A percentile compares a stretch with the other conserved stretches of the same genome.
phyloP scores from a whole-genome alignment of 441 rosid species.

The Jatropha multifida region DNA sequence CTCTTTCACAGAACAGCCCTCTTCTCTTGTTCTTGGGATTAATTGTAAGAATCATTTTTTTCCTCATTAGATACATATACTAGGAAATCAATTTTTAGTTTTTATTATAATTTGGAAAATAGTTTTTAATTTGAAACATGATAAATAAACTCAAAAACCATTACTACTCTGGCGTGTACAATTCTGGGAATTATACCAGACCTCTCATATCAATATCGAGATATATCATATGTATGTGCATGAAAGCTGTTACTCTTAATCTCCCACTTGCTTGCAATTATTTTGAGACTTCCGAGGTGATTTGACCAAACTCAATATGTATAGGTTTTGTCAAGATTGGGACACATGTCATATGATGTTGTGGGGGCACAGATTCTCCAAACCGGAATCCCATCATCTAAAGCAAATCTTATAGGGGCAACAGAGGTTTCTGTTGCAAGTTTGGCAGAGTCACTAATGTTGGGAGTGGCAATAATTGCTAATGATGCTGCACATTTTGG shows the following conservation, averaged over 20 bases:
- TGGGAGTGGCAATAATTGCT: slow-evolving; percentile 79
- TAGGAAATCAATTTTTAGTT: neutral
- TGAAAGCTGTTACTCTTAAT: neutral
- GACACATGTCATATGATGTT: slow-evolving; percentile 86
- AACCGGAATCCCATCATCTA: slow-evolving; percentile 83
- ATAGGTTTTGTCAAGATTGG: slow-evolving; percentile 87
- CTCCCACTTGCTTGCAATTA: neutral
- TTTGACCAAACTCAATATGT: neutral
- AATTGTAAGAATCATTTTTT: slow-evolving; percentile 54
- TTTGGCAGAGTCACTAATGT: slow-evolving; percentile 83
- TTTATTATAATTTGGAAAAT: neutral
- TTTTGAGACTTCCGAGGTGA: neutral
- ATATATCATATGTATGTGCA: neutral
- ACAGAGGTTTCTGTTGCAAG: slow-evolving; percentile 92
- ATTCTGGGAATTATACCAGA: neutral
- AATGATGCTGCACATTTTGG: slow-evolving; percentile 88
- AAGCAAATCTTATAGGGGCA: slow-evolving; percentile 87
- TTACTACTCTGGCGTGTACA: neutral
- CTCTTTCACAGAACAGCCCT: slow-evolving; percentile 64
- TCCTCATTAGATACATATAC: neutral
- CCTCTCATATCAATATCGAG: neutral
- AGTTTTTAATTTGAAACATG: neutral
- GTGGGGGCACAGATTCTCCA: slow-evolving; percentile 96
- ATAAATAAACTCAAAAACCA: neutral
- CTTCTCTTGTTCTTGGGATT: slow-evolving; percentile 70